Base-by-base conservation (phyloP, 2,329 filamentous ascomycete genomes). In the Grosmannia clavigera region DNA sequence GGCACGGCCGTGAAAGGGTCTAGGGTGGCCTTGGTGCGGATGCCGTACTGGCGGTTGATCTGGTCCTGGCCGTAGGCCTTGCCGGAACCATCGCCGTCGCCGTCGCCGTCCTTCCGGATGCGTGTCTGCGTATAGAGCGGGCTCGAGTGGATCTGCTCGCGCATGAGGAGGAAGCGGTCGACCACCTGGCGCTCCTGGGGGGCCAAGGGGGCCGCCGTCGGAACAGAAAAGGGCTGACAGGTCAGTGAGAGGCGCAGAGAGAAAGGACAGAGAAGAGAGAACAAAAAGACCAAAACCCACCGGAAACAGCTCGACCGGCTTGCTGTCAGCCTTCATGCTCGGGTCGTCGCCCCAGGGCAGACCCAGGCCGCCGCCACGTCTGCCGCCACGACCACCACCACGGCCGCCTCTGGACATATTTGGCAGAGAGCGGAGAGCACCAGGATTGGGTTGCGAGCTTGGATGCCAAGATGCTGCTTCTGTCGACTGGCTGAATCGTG, bases 291-390 rank as follows among this genome's bases (percentile, higher is more conserved):
- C 22, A 22, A 22, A 43, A 62, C 76, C 62, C 69, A 82, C 80
- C 0, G 81, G 81, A 62, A 84, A 84, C 11, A 81, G 76, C 64
- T 84, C 81, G n/a, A 79, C 79, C 7, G 81, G 81, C 38, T 78
- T 74, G 58, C 76, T 76, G 67, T 82, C 79, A 12, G 75, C 68
- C 27, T 72, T 69, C 59, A 76, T 69, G 46, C 70, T 71, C 10
- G 79, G 77, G 64, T 83, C 81, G 64, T 81, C 79, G 50, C 76
- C 76, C 77, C 80, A 83, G 0, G 80, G 76, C 59, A 81, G 73
- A 14, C 61, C 65, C 38, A 64, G 63, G 9, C 69, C 63, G 56
- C 68, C 67, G 9, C 69, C 61, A 40, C 72, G 68, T 53, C 43
- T 5, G 38, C 72, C 77, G 57, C 80, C 75, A 43, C 78, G 76